A percentile compares a stretch with the other conserved stretches of the same genome.
phyloP scores from a whole-genome alignment of 495 filamentous ascomycete species.

The Xylona heveae region DNA sequence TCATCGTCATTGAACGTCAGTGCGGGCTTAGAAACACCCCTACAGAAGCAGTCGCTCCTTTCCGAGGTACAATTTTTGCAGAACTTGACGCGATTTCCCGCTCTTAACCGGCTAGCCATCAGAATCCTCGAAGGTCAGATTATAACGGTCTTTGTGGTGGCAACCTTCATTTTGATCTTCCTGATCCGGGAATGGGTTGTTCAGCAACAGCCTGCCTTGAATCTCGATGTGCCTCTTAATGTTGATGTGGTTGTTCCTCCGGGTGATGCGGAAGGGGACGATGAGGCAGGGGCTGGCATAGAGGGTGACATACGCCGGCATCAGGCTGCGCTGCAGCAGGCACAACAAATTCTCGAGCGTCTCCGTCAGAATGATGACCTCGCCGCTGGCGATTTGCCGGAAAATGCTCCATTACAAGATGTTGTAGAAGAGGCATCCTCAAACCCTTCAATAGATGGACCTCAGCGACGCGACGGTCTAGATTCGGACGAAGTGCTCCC shows the following conservation, averaged over 20 bases:
- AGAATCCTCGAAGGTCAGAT: constrained; percentile 79
- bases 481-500: too few species aligned
- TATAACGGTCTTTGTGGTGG: constrained; percentile 74
- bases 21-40: too few species aligned
- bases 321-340: too few species aligned
- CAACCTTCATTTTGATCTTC: constrained; percentile 86
- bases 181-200: constrained; percentile 95
- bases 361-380: too few species aligned
- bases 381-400: too few species aligned
- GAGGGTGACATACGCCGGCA: too few species aligned
- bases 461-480: too few species aligned
- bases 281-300: constrained; percentile 3
- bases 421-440: too few species aligned
- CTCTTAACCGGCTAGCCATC: constrained; percentile 61
- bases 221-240: constrained; percentile 13
- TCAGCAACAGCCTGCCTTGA: constrained; percentile 72
- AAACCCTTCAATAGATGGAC: too few species aligned
- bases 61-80: constrained; percentile 54
- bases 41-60: constrained; percentile 29
- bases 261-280: constrained; percentile 2
- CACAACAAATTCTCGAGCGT: too few species aligned
- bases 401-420: too few species aligned
- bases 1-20: too few species aligned
- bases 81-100: constrained; percentile 46
- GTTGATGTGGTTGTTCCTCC: constrained; percentile 1